Base-by-base conservation (phyloP, 2,329 filamentous ascomycete species). In the Stachybotrys chartarum region DNA sequence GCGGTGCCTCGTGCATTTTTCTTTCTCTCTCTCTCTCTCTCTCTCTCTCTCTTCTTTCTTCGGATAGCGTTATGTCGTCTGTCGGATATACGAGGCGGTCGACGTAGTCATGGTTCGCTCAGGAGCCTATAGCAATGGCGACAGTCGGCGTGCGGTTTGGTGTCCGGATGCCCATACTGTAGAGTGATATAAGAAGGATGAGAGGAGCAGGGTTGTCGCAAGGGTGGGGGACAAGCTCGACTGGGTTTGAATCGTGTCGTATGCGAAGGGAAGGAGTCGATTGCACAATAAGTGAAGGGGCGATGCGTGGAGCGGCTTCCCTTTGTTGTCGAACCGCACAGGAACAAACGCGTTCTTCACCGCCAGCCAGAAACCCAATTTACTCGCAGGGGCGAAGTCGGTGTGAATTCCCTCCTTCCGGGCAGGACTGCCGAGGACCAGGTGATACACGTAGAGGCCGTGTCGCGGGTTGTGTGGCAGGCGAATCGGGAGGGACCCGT, bases 1-100 rank as follows among this genome's bases (percentile, higher is more conserved):
- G 61, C 12, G 66, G 64, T 51, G 65, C 60, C 55, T 74, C 70
- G 60, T 60, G 68, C 69, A 74, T 73, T 53, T 56, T 66, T 24
- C 4, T 24, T 24, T 24, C 24, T 24, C n/a, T n/a, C n/a, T n/a
- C n/a, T n/a, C n/a, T n/a, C n/a, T n/a, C n/a, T n/a, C n/a, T n/a
- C n/a, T n/a, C n/a, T n/a, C n/a, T n/a, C n/a, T 66, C 54, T 56
- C 45, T 58, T 54, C 56, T 51, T 59, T 54, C 56, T 24, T 58
- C 53, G 59, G 56, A 63, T 54, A 50, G 55, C 53, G 53, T 59
- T 56, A 57, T 56, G 58, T 47, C 45, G 45, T 47, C 18, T 47
- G 45, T n/a, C 7, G n/a, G 16, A n/a, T 47, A 24, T 17, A 47
- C 54, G 49, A 14, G 35, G 35, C 35, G 24, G 24, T 42, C 14